Evolutionary conservation across 345 rosid species (phyloP), one percentile per base, ranked within the genome.

Genomic region (Populus deltoides): DNA sequence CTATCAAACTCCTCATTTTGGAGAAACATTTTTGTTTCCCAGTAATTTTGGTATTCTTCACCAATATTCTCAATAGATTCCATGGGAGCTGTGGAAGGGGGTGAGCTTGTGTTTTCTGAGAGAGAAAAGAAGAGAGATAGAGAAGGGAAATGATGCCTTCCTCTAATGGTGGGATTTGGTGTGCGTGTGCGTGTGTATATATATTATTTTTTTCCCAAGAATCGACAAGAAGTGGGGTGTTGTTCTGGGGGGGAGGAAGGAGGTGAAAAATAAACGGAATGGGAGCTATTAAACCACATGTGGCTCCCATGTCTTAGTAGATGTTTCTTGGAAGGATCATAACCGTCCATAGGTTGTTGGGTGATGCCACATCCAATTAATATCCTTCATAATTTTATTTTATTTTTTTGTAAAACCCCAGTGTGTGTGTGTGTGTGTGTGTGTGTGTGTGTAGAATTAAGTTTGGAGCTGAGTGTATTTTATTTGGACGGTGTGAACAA

Each of bases 11-110:
- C 94, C 81, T 90, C 91, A 43, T 85, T 86, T 38, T 83, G 94
- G 74, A 85, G 80, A 81, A 92, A 90, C 81, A 79, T 79, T 73
- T 75, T 89, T 1, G 92, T 78, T 74, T 91, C 97, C 93, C 92
- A 91, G 76, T 84, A 90, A 66, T 88, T 86, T 66, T 69, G 86
- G 75, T 82, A 86, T 29, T 92, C 97, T 41, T 87, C 91, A 18
- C 85, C 86, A 68, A 85, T 84, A 79, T 83, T 71, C 12, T 84
- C 84, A 47, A 85, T 84, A 2, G 83, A 63, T 27, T 80, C 83
- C 83, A 74, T 75, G 65, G 65, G 62, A 41, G 45, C 13, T 3
- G 45, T 41, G 45, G 45, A 41, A 41, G 45, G 45, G 45, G 45
- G 65, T 24, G 65, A 59, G 27, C 15, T 59, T 4, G 13, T 59